Conservation (phyloP, 352 stramenopile genomes). For the Globisporangium spiculum region DNA sequence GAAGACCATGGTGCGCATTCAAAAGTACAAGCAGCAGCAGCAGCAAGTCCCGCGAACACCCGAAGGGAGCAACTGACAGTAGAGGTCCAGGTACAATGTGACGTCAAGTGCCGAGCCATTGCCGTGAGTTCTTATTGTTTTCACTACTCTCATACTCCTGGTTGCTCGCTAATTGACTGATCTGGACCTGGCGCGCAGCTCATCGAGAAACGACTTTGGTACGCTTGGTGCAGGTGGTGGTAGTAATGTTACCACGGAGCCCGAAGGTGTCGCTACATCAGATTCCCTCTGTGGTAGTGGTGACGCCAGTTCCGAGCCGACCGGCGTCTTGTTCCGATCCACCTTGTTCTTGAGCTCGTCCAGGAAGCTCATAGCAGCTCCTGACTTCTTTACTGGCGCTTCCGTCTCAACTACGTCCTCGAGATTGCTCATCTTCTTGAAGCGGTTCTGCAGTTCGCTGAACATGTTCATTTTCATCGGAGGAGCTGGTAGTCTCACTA, state of each 20-base stretch:
- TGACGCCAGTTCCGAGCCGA: neutral
- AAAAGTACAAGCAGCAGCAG: constrained; percentile 29
- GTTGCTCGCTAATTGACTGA: constrained; percentile 3
- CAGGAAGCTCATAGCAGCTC: constrained; percentile 31
- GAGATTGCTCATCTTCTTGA: constrained; percentile 11
- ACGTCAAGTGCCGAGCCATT: neutral
- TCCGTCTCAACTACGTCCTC: neutral
- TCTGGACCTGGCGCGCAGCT: constrained; percentile 11
- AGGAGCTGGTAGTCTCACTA: constrained; percentile 2
- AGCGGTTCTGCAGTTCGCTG: constrained; percentile 36
- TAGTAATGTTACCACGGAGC: neutral
- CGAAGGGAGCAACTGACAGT: neutral
- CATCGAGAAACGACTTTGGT: constrained; percentile 17
- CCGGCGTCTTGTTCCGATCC: constrained; percentile 1
- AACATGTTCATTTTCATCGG: constrained; percentile 31
- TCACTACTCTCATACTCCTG: neutral
- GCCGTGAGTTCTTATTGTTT: neutral
- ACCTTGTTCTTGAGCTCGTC: constrained; percentile 45
- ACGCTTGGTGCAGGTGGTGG: neutral
- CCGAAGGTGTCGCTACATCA: neutral
- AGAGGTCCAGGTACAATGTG: neutral
- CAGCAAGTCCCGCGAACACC: neutral
- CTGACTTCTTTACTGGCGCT: neutral
- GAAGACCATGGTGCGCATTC: constrained; percentile 55
- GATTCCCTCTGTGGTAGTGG: neutral